phyloP scores from a whole-genome alignment of 768 basidiomycete genomes.

The Rhizopogon roseolus region DNA sequence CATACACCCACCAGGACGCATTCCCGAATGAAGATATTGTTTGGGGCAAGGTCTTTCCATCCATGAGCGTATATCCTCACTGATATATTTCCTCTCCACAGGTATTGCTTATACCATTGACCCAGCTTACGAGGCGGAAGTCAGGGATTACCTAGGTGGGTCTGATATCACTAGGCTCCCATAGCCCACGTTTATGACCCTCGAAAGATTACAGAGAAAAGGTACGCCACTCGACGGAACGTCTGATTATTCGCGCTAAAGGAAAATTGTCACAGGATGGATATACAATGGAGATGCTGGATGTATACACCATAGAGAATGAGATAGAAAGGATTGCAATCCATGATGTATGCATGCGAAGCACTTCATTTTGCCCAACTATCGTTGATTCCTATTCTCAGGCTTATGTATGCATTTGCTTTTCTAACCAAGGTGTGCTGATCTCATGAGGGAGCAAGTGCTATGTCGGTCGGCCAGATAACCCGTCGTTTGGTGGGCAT shows the following conservation, averaged over 20 bases:
- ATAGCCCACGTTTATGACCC: neutral
- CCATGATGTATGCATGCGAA: conserved; percentile 41
- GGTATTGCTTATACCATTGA: conserved; percentile 89
- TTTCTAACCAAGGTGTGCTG: neutral
- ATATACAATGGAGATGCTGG: conserved; percentile 77
- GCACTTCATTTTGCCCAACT: neutral
- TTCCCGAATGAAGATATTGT: conserved; percentile 27
- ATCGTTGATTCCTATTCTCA: conserved; percentile 14
- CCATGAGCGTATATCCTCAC: neutral
- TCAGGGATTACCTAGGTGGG: conserved; percentile 79
- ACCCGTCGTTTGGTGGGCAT: conserved; percentile 79
- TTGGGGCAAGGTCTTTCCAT: conserved; percentile 56
- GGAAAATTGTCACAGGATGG: conserved; percentile 58
- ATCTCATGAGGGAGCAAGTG: conserved; percentile 38
- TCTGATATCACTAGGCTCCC: neutral
- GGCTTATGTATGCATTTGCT: conserved; percentile 45
- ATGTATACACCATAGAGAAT: conserved; percentile 57
- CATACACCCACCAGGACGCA: conserved; percentile 16
- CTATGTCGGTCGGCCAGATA: conserved; percentile 84
- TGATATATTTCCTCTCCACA: conserved; percentile 19
- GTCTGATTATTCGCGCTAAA: neutral
- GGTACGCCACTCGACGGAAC: conserved; percentile 31
- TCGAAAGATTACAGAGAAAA: conserved; percentile 80
- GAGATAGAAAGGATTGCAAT: conserved; percentile 53
- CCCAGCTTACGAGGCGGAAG: conserved; percentile 65